A percentile compares a stretch with the other conserved stretches of the same genome.
Conservation (phyloP, 345 rosid genomes). For the Populus simonii region DNA sequence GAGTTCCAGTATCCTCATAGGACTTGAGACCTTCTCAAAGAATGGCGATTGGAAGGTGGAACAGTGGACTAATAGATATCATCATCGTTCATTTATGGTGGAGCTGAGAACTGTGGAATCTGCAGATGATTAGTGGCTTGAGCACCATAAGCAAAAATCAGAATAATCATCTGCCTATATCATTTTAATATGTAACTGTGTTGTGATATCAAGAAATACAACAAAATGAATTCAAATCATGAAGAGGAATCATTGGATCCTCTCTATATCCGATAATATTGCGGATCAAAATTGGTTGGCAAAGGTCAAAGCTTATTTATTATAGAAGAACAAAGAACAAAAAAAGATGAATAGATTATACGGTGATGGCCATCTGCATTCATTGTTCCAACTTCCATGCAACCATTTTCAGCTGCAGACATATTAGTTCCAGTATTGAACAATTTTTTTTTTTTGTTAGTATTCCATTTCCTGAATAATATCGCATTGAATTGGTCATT, state of each 20-base stretch:
- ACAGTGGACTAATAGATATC: neutral
- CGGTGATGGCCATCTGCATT: neutral
- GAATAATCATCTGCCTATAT: neutral
- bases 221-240: neutral
- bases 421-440: neutral
- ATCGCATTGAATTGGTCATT: neutral
- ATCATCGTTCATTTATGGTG: neutral
- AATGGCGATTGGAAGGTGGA: neutral
- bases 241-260: neutral
- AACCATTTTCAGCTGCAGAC: too few species aligned
- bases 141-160: neutral
- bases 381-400: neutral
- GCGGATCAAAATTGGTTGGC: neutral
- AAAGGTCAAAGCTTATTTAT: neutral
- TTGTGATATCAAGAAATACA: neutral
- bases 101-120: neutral
- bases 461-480: neutral
- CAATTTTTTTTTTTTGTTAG: too few species aligned
- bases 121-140: neutral
- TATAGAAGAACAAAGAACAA: neutral
- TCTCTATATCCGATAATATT: neutral
- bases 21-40: neutral
- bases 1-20: neutral
- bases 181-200: neutral
- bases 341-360: neutral